Base-by-base conservation (phyloP, 2,329 filamentous ascomycete genomes). In the Sporothrix dimorphospora region DNA sequence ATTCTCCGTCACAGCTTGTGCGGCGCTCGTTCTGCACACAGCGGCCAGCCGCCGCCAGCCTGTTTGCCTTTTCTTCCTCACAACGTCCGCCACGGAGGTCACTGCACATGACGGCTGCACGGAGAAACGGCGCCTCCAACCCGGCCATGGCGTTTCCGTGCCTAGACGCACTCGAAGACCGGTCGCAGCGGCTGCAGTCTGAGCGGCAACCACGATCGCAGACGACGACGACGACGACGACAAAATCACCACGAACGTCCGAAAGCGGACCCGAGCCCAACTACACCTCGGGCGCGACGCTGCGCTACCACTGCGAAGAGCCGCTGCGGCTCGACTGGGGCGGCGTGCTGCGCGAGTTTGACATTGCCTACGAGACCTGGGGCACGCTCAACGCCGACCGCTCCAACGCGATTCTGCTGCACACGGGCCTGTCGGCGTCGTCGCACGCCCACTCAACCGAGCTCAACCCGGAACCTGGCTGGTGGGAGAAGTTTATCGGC, bases 401-500 rank as follows among this genome's bases (percentile, higher is more conserved):
- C 81, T 93, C 89, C 79, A 99, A 99, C 80, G 94, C 91, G 4
- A 96, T 99, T 74, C 86, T 99, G 9, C 83, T 99, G 1, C 94
- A 98, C 80, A 99, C 96, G 0, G 96, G 96, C 9, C 86, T 99
- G 5, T 98, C 94, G 0, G 96, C 96, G n/a, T 98, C 94, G 7
- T 98, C 94, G 72, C 96, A 99, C 82, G 96, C 96, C 1, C 94
- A 94, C 79, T 98, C 94, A 72, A 98, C 95, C n/a, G 86, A 88
- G 69, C 84, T 86, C 11, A 99, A 99, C 80, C 88, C 93, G 0
- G 92, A 94, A 80, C 92, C 94, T 0, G 96, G 96, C 3, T 99
- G 96, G 96, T 99, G 96, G 96, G 96, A 99, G 82, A 95, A 92
- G 81, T 99, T 99, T 80, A 98, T 99, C 78, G 96, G 96, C 0